These are phyloP conservation scores for Aquilaria sinensis DNA, from an alignment of 345 rosid genomes.

Conservation along the genomic window DNA sequence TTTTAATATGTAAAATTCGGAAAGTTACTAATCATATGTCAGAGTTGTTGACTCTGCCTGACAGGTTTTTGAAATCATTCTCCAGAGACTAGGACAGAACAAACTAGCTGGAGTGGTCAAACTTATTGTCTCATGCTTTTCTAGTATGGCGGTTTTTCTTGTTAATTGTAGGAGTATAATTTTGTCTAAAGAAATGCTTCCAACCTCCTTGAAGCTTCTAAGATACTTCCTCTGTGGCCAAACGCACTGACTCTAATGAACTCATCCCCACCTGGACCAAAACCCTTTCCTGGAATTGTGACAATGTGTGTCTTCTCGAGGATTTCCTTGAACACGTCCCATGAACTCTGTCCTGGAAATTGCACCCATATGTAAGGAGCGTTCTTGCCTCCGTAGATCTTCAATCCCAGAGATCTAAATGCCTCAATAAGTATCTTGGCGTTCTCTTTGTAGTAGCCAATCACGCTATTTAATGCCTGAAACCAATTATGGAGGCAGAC, in stretches of 20 bases:
- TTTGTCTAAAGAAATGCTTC: slow-evolving; percentile 2
- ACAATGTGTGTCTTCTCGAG: slow-evolving; percentile 60
- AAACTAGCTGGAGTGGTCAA: no score
- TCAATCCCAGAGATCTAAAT: slow-evolving; percentile 37
- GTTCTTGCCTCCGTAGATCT: slow-evolving; percentile 62
- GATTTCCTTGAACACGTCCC: slow-evolving; percentile 67
- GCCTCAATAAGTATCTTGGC: slow-evolving; percentile 46
- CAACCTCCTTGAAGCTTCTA: slow-evolving; percentile 63
- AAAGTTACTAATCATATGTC: no score
- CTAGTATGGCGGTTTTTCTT: not conserved
- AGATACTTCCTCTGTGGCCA: slow-evolving; percentile 40
- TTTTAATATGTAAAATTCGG: no score
- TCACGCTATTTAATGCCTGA: slow-evolving; percentile 31
- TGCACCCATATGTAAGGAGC: slow-evolving; percentile 78
- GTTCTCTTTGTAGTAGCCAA: slow-evolving; percentile 57
- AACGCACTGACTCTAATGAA: slow-evolving; percentile 64
- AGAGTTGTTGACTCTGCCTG: no score
- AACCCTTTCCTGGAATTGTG: slow-evolving; percentile 70
- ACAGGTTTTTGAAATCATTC: no score
- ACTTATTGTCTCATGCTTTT: no score
- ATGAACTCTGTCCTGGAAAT: slow-evolving; percentile 51
- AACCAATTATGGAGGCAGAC: not conserved
- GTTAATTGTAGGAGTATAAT: not conserved
- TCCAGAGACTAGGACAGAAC: no score
- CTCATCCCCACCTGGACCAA: slow-evolving; percentile 79